phyloP scores from a whole-genome alignment of 345 rosid species.

The Aurinia saxatilis region DNA sequence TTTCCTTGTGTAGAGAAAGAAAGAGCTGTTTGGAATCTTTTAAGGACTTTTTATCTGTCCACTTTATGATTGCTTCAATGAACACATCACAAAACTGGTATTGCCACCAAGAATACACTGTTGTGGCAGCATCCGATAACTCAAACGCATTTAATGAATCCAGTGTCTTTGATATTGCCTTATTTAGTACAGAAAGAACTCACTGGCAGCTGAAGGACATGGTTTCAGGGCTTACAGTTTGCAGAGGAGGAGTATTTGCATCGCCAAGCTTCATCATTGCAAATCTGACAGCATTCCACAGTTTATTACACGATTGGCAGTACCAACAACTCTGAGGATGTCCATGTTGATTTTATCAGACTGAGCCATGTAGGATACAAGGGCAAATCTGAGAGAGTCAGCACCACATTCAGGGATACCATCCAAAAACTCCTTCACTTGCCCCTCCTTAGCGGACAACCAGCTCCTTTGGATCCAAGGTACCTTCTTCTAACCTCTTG shows the following conservation, averaged over 20 bases:
- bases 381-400: conserved; percentile 86
- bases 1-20: too few species aligned
- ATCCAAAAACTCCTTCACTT: conserved; percentile 60
- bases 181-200: conserved; percentile 70
- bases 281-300: conserved; percentile 87
- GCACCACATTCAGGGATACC: conserved; percentile 93
- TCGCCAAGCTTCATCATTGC: conserved; percentile 79
- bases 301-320: conserved; percentile 90
- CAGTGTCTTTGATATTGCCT: conserved; percentile 50
- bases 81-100: conserved; percentile 83
- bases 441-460: conserved; percentile 59
- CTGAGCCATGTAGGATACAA: conserved; percentile 78
- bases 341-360: conserved; percentile 88
- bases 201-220: conserved; percentile 74
- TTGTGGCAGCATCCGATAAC: conserved; percentile 59
- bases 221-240: conserved; percentile 25
- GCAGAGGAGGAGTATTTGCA: conserved; percentile 42
- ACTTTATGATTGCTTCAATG: conserved; percentile 71
- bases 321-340: conserved; percentile 75
- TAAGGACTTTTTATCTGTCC: too few species aligned
- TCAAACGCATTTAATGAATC: conserved; percentile 48
- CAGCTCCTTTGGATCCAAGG: conserved; percentile 52
- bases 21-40: too few species aligned
- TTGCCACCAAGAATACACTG: conserved; percentile 81
- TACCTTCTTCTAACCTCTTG: conserved; percentile 64